phyloP scores from a whole-genome alignment of 176 grass and related monocot species.

The Eremochloa ophiuroides region DNA sequence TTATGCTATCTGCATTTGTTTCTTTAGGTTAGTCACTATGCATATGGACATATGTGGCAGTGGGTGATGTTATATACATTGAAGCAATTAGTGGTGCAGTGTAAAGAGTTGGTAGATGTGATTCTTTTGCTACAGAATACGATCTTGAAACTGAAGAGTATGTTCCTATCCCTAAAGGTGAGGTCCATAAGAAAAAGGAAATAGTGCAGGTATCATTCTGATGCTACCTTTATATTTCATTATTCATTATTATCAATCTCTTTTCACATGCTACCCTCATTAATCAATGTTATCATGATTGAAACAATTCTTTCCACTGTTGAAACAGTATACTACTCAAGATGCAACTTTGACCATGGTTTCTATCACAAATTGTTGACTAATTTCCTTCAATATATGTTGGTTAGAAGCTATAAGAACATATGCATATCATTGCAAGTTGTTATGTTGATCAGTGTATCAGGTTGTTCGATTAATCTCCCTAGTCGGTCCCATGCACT shows the following conservation, averaged over 20 bases:
- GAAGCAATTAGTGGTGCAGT: slow-evolving; percentile 98
- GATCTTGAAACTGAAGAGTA: slow-evolving; percentile 99
- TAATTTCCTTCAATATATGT: neutral
- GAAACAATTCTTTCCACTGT: neutral
- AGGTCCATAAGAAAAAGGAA: slow-evolving; percentile 99
- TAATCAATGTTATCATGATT: neutral
- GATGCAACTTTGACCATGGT: neutral
- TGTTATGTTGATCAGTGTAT: neutral
- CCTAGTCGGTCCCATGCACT: no score
- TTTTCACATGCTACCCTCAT: neutral
- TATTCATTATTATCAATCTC: no score
- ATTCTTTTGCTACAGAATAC: slow-evolving; percentile 96
- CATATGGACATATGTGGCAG: slow-evolving; percentile 55
- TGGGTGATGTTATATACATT: slow-evolving; percentile 98
- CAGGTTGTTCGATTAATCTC: no score
- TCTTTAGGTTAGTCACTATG: slow-evolving; percentile 7
- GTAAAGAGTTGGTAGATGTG: slow-evolving; percentile 98
- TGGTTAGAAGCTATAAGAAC: neutral
- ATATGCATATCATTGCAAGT: neutral
- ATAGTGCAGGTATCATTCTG: slow-evolving; percentile 70
- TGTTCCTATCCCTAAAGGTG: slow-evolving; percentile 97
- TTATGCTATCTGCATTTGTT: slow-evolving; percentile 15
- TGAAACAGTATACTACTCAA: neutral
- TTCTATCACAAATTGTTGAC: neutral
- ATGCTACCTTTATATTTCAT: neutral